A percentile compares a stretch with the other conserved stretches of the same genome.
Evolutionary conservation across 345 rosid genomes (phyloP).

Genomic region (Eutrema heterophyllum): DNA sequence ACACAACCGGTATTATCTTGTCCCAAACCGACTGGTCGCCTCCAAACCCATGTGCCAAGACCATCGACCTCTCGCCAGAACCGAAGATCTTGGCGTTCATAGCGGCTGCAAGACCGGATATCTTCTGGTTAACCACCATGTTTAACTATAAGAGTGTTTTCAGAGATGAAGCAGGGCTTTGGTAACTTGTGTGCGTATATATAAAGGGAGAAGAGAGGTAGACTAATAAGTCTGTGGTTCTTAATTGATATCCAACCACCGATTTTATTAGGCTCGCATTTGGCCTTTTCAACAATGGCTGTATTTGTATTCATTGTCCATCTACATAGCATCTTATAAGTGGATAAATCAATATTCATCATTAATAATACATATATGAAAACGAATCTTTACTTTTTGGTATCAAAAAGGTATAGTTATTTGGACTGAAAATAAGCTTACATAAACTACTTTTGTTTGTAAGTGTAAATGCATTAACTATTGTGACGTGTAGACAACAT

Average conservation of each 20-base stretch:
- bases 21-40: constrained; percentile 65
- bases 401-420: constrained; percentile 6
- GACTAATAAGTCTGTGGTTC: constrained; percentile 22
- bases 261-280: constrained; percentile 35
- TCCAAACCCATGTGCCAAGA: constrained; percentile 75
- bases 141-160: background rate
- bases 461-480: constrained; percentile 9
- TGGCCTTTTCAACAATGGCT: constrained; percentile 30
- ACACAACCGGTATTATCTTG: constrained; percentile 46
- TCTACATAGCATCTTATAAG: constrained; percentile 16
- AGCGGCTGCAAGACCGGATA: constrained; percentile 35
- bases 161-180: constrained; percentile 2
- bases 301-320: constrained; percentile 27
- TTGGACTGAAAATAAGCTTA: background rate
- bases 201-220: constrained; percentile 13
- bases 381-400: constrained; percentile 19
- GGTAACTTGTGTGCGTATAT: constrained; percentile 14
- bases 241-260: constrained; percentile 36
- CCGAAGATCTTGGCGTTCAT: constrained; percentile 67
- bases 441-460: constrained; percentile 14
- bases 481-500: background rate
- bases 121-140: constrained; percentile 40
- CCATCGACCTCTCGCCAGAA: constrained; percentile 36
- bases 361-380: constrained; percentile 6
- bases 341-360: background rate